Evolutionary conservation across 2,329 filamentous ascomycete species (phyloP).

Genomic region (Talaromyces sp.): DNA sequence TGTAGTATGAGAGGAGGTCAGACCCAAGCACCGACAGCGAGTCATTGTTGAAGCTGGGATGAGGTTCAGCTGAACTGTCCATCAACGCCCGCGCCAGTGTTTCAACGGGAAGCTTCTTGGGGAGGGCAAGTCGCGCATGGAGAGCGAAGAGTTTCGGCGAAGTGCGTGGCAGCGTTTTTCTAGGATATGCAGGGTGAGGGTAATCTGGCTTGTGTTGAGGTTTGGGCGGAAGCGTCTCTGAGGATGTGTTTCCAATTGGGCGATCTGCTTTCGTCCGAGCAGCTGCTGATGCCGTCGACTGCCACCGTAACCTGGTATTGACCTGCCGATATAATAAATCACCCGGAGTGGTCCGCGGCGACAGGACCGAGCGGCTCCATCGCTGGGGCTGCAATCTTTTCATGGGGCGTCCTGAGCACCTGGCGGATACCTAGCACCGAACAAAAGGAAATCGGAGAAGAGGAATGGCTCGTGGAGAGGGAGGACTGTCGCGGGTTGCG

Average conservation of each 20-base stretch:
- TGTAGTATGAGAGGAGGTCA: slow-evolving; percentile 82
- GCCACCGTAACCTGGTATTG: slow-evolving; percentile 32
- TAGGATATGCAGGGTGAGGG: background rate
- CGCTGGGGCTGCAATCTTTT: slow-evolving; percentile 48
- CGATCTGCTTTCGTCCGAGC: slow-evolving; percentile 24
- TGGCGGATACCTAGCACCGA: slow-evolving; percentile 12
- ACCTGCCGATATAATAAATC: slow-evolving; percentile 33
- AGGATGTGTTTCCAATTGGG: slow-evolving; percentile 21
- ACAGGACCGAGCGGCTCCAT: slow-evolving; percentile 50
- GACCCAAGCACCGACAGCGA: slow-evolving; percentile 76
- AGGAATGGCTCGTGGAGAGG: slow-evolving; percentile 8
- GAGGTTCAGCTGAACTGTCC: slow-evolving; percentile 75
- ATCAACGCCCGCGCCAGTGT: slow-evolving; percentile 83
- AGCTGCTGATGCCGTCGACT: slow-evolving; percentile 36
- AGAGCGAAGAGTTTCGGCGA: slow-evolving; percentile 91
- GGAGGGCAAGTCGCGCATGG: slow-evolving; percentile 80
- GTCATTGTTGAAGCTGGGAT: slow-evolving; percentile 81
- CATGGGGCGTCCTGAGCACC: slow-evolving; percentile 34
- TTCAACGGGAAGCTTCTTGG: slow-evolving; percentile 75
- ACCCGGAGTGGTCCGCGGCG: slow-evolving; percentile 42
- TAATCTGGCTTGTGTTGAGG: slow-evolving; percentile 16
- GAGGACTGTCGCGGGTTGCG: background rate
- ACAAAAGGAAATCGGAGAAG: slow-evolving; percentile 16
- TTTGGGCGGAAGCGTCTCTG: slow-evolving; percentile 26
- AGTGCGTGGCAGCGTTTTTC: slow-evolving; percentile 56